Conservation (phyloP, 192 early-diverging fungal genomes). For the Irineochytrium annulatum region DNA sequence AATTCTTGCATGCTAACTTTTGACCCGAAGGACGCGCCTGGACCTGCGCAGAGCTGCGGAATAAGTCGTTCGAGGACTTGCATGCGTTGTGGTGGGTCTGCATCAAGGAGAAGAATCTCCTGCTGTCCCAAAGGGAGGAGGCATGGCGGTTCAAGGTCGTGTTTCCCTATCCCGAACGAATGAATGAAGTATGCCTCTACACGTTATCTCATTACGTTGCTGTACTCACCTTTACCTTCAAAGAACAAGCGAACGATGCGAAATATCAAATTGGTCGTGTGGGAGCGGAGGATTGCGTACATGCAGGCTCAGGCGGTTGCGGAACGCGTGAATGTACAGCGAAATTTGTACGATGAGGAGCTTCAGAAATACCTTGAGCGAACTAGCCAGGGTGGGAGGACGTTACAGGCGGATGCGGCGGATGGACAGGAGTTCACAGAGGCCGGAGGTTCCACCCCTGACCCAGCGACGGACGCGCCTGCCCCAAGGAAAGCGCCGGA, state of each 20-base stretch:
- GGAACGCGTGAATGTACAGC: slow-evolving; percentile 12
- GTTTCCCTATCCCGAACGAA: slow-evolving; percentile 38
- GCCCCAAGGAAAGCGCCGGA: too few species aligned
- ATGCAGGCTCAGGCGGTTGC: slow-evolving; percentile 40
- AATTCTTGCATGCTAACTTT: neutral
- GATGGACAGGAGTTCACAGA: too few species aligned
- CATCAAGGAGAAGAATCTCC: slow-evolving; percentile 51
- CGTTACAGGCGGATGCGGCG: too few species aligned
- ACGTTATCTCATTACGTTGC: neutral
- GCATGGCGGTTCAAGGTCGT: slow-evolving; percentile 40
- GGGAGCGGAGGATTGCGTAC: slow-evolving; percentile 46
- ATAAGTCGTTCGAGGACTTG: slow-evolving; percentile 94
- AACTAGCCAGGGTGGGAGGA: too few species aligned
- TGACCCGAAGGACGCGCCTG: slow-evolving; percentile 71
- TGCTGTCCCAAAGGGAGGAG: slow-evolving; percentile 46
- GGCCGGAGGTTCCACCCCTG: too few species aligned
- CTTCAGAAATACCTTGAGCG: too few species aligned
- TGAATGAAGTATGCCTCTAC: slow-evolving; percentile 30
- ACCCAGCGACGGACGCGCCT: too few species aligned
- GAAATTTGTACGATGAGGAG: neutral
- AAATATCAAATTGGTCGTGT: slow-evolving; percentile 44
- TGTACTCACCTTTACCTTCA: neutral
- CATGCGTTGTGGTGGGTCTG: slow-evolving; percentile 89
- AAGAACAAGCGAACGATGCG: slow-evolving; percentile 40
- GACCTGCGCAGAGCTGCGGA: slow-evolving; percentile 80